These are phyloP conservation scores for Berberis vulgaris DNA, from an alignment of 164 flowering plant genomes.

Conservation along the genomic window DNA sequence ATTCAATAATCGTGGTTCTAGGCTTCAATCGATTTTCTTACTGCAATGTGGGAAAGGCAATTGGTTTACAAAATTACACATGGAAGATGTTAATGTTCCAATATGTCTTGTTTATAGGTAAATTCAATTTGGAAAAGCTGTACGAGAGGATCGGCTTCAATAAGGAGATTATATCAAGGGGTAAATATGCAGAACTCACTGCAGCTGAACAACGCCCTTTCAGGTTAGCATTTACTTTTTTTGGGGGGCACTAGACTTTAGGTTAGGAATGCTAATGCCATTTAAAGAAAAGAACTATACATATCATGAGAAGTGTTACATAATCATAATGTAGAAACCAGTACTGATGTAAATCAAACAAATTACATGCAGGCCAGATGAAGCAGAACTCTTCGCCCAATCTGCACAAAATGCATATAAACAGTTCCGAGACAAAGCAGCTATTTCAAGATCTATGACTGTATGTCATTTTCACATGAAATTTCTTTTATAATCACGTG, in stretches of 20 bases:
- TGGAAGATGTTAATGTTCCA: constrained; percentile 1
- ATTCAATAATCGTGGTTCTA: too few species aligned
- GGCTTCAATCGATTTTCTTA: too few species aligned
- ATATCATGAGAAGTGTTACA: neutral
- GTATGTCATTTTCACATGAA: constrained; percentile 27
- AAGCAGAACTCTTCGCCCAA: constrained; percentile 83
- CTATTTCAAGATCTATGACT: constrained; percentile 87
- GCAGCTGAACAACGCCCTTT: constrained; percentile 86
- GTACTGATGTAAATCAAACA: neutral
- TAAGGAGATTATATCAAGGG: constrained; percentile 88
- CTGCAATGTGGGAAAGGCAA: too few species aligned
- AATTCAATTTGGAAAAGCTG: constrained; percentile 59
- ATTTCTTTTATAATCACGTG: neutral
- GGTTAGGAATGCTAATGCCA: neutral
- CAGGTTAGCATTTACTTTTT: constrained; percentile 32
- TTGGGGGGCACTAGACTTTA: too few species aligned
- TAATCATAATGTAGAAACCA: neutral
- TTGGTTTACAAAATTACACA: too few species aligned
- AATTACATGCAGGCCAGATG: constrained; percentile 58
- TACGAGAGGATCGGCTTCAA: constrained; percentile 91
- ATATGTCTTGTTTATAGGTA: constrained; percentile 36
- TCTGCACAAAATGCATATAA: constrained; percentile 69
- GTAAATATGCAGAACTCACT: constrained; percentile 77
- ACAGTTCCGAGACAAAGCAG: constrained; percentile 87
- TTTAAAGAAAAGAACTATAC: neutral